These are phyloP conservation scores for Immersiella caudata DNA, from an alignment of 495 filamentous ascomycete species.

Conservation along the genomic window DNA sequence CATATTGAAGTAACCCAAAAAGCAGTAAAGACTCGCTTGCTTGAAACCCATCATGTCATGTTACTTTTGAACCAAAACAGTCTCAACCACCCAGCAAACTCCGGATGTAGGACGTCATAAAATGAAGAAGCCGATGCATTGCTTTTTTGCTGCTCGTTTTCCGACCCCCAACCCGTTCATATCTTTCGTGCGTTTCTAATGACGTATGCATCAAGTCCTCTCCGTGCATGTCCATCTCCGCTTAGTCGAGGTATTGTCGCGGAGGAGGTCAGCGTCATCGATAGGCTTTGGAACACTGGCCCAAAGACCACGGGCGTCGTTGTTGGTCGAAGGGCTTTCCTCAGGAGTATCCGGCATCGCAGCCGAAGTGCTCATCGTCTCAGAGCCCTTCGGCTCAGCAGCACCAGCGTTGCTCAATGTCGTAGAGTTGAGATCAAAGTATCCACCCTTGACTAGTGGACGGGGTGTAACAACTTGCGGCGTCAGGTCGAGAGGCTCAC, in stretches of 20 bases:
- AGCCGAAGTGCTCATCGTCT: background rate
- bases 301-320: constrained; percentile 42
- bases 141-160: background rate
- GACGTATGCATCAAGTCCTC: constrained; percentile 19
- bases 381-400: background rate
- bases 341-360: background rate
- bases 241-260: constrained; percentile 45
- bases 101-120: background rate
- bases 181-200: background rate
- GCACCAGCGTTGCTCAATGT: background rate
- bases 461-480: constrained; percentile 2
- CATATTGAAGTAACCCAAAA: background rate
- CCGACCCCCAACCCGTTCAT: background rate
- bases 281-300: constrained; percentile 36
- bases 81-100: background rate
- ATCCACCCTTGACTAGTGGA: background rate
- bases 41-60: background rate
- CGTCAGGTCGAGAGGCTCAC: constrained; percentile 4
- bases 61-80: background rate
- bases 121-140: background rate
- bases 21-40: background rate
- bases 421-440: background rate
- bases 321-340: constrained; percentile 4
- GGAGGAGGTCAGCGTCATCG: constrained; percentile 40
- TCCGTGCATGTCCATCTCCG: constrained; percentile 53